Evolutionary conservation across 2,329 filamentous ascomycete genomes (phyloP).

Genomic region (Neoarthrinium moseri): DNA sequence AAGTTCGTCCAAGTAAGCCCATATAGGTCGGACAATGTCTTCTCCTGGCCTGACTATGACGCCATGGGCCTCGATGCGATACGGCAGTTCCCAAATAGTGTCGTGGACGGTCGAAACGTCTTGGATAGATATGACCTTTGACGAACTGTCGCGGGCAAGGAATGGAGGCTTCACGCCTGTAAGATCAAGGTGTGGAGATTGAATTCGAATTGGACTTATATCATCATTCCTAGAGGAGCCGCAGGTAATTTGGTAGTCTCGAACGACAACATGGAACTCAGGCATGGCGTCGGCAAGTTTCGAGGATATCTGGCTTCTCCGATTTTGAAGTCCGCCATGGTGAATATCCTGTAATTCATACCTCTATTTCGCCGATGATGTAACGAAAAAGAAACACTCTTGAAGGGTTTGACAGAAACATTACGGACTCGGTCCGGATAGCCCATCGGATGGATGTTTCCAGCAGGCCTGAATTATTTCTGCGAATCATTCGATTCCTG

Average conservation of each 20-base stretch:
- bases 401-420: no score
- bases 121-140: conserved; percentile 18
- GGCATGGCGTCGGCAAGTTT: conserved; percentile 1
- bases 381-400: no score
- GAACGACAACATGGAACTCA: conserved; percentile 19
- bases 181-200: conserved; percentile 20
- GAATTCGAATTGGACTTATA: conserved; percentile 13
- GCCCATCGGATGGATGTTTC: no score
- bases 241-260: conserved; percentile 19
- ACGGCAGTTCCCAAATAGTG: conserved; percentile 10
- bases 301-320: no score
- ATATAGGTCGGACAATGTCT: conserved; percentile 17
- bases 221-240: background rate
- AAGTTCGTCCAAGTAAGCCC: conserved; percentile 15
- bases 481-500: no score
- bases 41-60: conserved; percentile 14
- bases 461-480: no score
- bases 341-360: no score
- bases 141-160: conserved; percentile 18
- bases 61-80: conserved; percentile 22
- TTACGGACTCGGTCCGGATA: no score
- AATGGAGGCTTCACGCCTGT: conserved; percentile 6
- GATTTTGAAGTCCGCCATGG: no score
- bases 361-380: no score
- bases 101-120: conserved; percentile 13